A percentile compares a stretch with the other conserved stretches of the same genome.
Conservation (phyloP, 305 asterid genomes). For the Vinca major region DNA sequence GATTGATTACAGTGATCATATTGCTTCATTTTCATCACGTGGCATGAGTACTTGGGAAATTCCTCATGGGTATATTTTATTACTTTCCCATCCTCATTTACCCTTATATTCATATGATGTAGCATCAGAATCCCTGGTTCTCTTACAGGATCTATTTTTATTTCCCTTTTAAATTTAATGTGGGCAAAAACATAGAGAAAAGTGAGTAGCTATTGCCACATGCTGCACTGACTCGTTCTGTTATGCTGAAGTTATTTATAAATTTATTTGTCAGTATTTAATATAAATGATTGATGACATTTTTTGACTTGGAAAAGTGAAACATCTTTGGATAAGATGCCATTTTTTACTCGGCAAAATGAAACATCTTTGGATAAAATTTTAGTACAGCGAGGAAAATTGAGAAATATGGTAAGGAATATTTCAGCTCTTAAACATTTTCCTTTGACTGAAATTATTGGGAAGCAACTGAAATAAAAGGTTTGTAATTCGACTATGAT, state of each 20-base stretch:
- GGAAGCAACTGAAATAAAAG: no score
- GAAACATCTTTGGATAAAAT: neutral
- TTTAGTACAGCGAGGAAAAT: neutral
- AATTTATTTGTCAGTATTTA: neutral
- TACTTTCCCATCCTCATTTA: constrained; percentile 11
- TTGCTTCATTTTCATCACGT: constrained; percentile 98
- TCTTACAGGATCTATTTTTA: neutral
- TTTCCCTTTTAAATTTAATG: neutral
- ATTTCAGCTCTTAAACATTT: neutral
- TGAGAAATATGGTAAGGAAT: neutral
- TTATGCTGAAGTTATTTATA: neutral
- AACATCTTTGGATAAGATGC: no score
- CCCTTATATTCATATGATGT: constrained; percentile 9
- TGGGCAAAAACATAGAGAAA: neutral
- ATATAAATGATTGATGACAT: neutral
- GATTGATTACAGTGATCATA: constrained; percentile 95
- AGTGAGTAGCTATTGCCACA: neutral
- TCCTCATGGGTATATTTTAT: constrained; percentile 79
- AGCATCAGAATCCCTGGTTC: neutral
- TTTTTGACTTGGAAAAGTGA: neutral
- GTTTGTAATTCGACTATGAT: no score
- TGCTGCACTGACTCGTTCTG: neutral
- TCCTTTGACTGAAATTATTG: neutral
- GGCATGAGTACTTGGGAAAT: constrained; percentile 99
- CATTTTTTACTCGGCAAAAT: no score